Conservation (phyloP, 345 rosid genomes). For the Hibiscus trionum region DNA sequence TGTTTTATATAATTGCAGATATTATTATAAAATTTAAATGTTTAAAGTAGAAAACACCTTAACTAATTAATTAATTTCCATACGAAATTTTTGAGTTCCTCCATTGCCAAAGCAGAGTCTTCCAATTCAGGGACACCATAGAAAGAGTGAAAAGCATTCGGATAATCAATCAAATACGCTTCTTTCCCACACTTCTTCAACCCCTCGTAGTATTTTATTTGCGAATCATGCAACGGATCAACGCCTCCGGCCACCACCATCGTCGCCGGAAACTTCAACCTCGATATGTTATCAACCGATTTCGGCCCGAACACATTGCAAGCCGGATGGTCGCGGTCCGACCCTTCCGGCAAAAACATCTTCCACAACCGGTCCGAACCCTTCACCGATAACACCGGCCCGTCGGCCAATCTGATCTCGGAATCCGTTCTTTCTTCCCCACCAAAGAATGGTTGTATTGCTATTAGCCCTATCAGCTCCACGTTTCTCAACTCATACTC, state of each 20-base stretch:
- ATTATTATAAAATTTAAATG: too few relatives aligned
- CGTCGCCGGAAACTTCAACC: conserved; percentile 15
- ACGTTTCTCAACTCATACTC: background rate
- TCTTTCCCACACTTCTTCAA: conserved; percentile 27
- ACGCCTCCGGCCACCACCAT: conserved; percentile 22
- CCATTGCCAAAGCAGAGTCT: conserved; percentile 16
- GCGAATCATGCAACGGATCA: conserved; percentile 41
- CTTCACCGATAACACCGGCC: conserved; percentile 8
- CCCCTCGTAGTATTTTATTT: conserved; percentile 26
- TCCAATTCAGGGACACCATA: conserved; percentile 22
- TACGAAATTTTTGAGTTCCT: conserved; percentile 18
- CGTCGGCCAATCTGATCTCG: conserved; percentile 9
- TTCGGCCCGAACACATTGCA: conserved; percentile 14
- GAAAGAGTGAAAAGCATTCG: conserved; percentile 16
- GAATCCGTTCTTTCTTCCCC: conserved; percentile 31
- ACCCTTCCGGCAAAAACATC: conserved; percentile 21
- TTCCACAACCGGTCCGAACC: conserved; percentile 22
- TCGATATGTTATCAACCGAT: conserved; percentile 7
- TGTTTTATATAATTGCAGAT: too few relatives aligned
- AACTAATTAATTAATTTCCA: conserved; percentile 1
- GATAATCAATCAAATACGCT: conserved; percentile 25
- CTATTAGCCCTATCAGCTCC: conserved; percentile 20
- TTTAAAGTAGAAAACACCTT: background rate
- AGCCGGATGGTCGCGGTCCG: conserved; percentile 21
- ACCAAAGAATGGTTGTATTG: conserved; percentile 35